These are phyloP conservation scores for Aspergillus ellipticus DNA, from an alignment of 495 filamentous ascomycete genomes.

Conservation along the genomic window DNA sequence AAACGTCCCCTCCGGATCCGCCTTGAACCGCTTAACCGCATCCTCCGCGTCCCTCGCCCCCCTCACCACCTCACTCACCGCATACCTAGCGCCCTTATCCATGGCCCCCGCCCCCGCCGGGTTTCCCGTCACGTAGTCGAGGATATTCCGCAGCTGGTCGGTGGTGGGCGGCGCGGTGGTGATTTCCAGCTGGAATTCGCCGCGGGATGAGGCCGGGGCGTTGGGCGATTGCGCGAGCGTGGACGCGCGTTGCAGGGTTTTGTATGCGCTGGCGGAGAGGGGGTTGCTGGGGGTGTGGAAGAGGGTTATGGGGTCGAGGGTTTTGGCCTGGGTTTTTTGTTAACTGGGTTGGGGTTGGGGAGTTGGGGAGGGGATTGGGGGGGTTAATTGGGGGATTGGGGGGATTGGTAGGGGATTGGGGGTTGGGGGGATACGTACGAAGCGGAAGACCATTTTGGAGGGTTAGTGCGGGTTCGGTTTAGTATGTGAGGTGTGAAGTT, in stretches of 20 bases:
- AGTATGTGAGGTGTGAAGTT: not conserved
- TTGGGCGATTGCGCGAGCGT: constrained; percentile 43
- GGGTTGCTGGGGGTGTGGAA: constrained; percentile 76
- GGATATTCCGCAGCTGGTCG: constrained; percentile 81
- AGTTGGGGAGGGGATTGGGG: not conserved
- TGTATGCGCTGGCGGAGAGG: constrained; percentile 62
- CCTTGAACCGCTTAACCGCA: constrained; percentile 70
- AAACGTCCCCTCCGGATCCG: constrained; percentile 55
- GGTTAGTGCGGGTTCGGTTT: too few relatives aligned
- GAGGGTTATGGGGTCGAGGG: constrained; percentile 88
- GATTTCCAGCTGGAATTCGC: constrained; percentile 81
- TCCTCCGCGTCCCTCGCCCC: constrained; percentile 69
- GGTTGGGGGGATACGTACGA: constrained; percentile 28
- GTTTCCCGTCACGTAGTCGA: constrained; percentile 72
- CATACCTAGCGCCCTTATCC: constrained; percentile 26
- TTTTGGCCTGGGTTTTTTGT: constrained; percentile 57
- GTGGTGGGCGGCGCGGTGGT: constrained; percentile 74
- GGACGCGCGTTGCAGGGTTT: constrained; percentile 70
- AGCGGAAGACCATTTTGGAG: constrained; percentile 43
- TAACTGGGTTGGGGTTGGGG: constrained; percentile 5
- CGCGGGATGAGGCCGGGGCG: constrained; percentile 46
- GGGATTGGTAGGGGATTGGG: not conserved
- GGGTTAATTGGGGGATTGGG: not conserved
- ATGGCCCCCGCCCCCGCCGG: constrained; percentile 30
- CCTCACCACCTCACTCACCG: constrained; percentile 54